Conservation (phyloP, 495 filamentous ascomycete species). For the Xylaria cubensis region DNA sequence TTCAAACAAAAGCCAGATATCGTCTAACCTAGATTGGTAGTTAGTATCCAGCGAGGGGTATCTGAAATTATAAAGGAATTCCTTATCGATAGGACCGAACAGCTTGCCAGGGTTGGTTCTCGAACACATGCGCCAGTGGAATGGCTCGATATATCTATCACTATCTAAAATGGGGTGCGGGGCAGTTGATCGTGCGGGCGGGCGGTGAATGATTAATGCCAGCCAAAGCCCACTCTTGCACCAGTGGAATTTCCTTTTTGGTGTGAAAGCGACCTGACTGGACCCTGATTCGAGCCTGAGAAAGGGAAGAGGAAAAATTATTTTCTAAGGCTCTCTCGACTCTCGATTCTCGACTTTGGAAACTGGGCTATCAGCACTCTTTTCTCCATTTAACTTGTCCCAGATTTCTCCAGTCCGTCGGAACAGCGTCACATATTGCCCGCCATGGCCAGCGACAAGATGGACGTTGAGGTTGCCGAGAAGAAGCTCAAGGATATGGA, state of each 20-base stretch:
- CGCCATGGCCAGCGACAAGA: conserved; percentile 49
- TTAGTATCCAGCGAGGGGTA: no score
- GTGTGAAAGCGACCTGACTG: conserved; percentile 18
- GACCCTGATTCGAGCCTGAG: conserved; percentile 29
- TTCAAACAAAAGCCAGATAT: neutral
- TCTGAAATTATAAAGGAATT: neutral
- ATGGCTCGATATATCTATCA: neutral
- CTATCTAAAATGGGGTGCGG: neutral
- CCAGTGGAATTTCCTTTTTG: conserved; percentile 29
- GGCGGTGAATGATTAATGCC: conserved; percentile 30
- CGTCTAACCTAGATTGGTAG: no score
- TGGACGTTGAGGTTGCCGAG: conserved; percentile 58
- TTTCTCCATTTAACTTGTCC: conserved; percentile 16
- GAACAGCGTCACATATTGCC: neutral
- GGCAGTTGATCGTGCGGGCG: conserved; percentile 7
- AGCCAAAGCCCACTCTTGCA: conserved; percentile 23
- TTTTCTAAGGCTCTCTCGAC: neutral
- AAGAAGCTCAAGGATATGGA: conserved; percentile 67
- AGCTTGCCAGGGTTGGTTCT: neutral
- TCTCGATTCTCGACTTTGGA: conserved; percentile 15
- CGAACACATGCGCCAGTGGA: neutral
- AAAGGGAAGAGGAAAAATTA: conserved; percentile 20
- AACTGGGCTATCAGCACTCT: conserved; percentile 23
- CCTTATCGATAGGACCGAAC: neutral
- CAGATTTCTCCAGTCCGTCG: conserved; percentile 1